Evolutionary conservation across 2,329 filamentous ascomycete species (phyloP), one percentile per base, ranked within the genome.

Genomic region (Arthrobotrys entomopaga): DNA sequence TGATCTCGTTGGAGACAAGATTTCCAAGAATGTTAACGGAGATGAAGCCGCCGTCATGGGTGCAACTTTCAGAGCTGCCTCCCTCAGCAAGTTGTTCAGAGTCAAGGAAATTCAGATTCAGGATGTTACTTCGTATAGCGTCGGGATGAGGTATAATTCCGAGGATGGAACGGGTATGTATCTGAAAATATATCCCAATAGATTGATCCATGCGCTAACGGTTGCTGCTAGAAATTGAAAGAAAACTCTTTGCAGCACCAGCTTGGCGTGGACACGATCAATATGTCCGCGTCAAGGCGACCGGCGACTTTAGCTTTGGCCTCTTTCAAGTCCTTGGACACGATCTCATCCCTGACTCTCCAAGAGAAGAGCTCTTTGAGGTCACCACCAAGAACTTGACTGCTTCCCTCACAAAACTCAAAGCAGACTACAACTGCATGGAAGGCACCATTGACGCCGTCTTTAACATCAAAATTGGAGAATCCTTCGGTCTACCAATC

Each of bases 1-100:
- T 82, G 87, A 88, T 75, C 82, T 91, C 49, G 87, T 89, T 58
- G 91, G 91, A 42, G 87, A 86, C 16, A 97, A 96, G 84, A 85
- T 99, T 72, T 90, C 93, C 77, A 91, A 90, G 80, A 99, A 96
- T 79, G 95, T 99, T 80, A 99, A 99, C 83, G 91, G 94, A 10
- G 95, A 99, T 79, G 95, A 99, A 83, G 91, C 95, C 22, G 95
- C 95, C 58, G 95, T 96, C 8, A 96, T 98, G 81, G 95, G 95
- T 78, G 94, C 95, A 65, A 93, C 91, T 26, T 98, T 99, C 86
- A 92, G 93, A 80, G 95, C 92, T 58, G 95, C 95, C 60, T 89
- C 92, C 78, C 86, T 99, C 70, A 97, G 92, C 82, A 93, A 94
- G 46, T 94, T 91, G 81, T 99, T 99, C 88, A 90, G 93, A 75